Evolutionary conservation across 1,139 yeast genomes (phyloP), one percentile per base, ranked within the genome.

Genomic region (Blastobotrys raffinosifermentans): DNA sequence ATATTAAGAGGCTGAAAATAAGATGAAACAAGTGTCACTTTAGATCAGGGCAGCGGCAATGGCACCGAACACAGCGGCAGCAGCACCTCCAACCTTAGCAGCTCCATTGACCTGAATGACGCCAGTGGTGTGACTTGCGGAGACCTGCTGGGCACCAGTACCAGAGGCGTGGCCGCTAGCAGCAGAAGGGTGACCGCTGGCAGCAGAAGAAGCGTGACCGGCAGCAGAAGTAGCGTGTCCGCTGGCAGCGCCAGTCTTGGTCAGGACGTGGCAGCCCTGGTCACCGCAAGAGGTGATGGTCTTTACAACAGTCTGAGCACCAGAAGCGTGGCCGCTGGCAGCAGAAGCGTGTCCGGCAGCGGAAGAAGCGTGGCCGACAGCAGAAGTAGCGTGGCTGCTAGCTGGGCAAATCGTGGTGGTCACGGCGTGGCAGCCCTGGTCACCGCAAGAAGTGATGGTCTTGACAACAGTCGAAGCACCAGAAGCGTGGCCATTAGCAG

Each of bases 281-380:
- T 14, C 27, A 25, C 14, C 11, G 27, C 27, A 25, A n/a, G 27
- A 8, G 27, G 27, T 25, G 11, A 14, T 14, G 15, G 27, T 25
- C 27, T 25, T 14, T 6, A 25, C 27, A 22, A 26, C 9, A 13
- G 11, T 26, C 8, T 26, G 9, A 14, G 35, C 9, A n/a, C 19
- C 20, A 23, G 35, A n/a, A n/a, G n/a, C n/a, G n/a, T n/a, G 13
- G 32, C 16, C 21, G 13, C 18, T 30, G n/a, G 32, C 5, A 16
- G 32, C 10, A 29, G 32, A 15, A 29, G 32, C 9, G 14, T 13
- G 26, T 6, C 26, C 13, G n/a, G 29, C 10, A 16, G 29, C 11
- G 14, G 35, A 19, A 18, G 25, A n/a, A 14, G 19, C 20, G 7
- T 6, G 27, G 27, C 15, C 15, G 15, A 14, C 10, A n/a, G 27